Evolutionary conservation across 2,329 filamentous ascomycete species (phyloP).

Genomic region (Calonectria pseudoturangicola): DNA sequence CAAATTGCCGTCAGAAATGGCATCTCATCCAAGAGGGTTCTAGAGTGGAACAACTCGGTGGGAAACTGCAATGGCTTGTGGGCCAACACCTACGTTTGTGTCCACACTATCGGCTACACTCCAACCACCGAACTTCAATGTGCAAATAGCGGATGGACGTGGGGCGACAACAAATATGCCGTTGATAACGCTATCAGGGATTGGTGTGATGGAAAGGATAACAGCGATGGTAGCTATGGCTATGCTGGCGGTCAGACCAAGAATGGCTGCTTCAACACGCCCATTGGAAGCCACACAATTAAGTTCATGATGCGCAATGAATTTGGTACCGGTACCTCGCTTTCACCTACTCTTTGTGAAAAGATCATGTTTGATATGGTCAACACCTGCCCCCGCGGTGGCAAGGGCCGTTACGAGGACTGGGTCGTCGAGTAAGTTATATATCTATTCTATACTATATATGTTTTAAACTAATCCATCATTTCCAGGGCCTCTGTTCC

Average conservation of each 20-base stretch:
- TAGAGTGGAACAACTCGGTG: background rate
- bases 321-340: background rate
- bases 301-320: conserved; percentile 27
- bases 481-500: conserved; percentile 19
- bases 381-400: conserved; percentile 27
- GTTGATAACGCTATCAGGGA: background rate
- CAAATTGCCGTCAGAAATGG: background rate
- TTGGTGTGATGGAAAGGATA: conserved; percentile 37
- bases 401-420: conserved; percentile 10
- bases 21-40: background rate
- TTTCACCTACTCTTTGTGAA: conserved; percentile 1
- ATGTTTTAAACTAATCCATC: background rate
- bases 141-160: background rate
- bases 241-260: conserved; percentile 23
- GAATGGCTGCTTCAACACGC: conserved; percentile 36
- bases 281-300: conserved; percentile 30
- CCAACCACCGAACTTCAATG: conserved; percentile 27
- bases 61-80: background rate
- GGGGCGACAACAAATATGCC: conserved; percentile 40
- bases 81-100: background rate
- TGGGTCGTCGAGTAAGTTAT: conserved; percentile 41
- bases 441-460: too few species aligned
- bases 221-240: background rate
- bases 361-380: conserved; percentile 13
- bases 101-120: background rate